Evolutionary conservation across 2,329 filamentous ascomycete species (phyloP), one percentile per base, ranked within the genome.

Genomic region (Fusarium ramigenum): DNA sequence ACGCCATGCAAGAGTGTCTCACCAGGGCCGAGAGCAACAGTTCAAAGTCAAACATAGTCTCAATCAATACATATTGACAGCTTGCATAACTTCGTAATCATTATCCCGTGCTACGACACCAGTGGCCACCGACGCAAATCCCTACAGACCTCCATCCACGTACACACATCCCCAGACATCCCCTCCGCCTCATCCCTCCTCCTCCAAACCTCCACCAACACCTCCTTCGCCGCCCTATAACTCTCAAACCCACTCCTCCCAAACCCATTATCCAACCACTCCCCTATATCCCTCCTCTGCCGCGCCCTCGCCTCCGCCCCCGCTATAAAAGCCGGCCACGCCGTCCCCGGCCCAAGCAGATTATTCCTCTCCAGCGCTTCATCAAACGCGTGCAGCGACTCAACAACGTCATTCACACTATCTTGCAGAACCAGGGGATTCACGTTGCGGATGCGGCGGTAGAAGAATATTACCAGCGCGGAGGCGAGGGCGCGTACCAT

Each of bases 81-180:
- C 16, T 9, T 37, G 36, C 30, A 65, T 58, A 19, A 47, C 23
- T 52, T 61, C 23, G 11, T 67, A 6, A 46, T 37, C 16, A 49
- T 43, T 44, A 42, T 1, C 5, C 7, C 1, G 25, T 44, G 25
- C 37, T 60, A 69, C 1, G 66, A 69, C 4, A 76, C 69, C 36
- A 76, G 58, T 1, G 73, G 74, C 74, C 74, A 76, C 3, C 74
- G 66, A 32, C 54, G 57, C 44, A 76, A 46, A 44, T 68, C 69
- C 42, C 71, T 72, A 60, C 74, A 76, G 5, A 76, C 72, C n/a
- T 76, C 73, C 66, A 76, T 72, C 74, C 74, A 76, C n/a, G 74
- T 76, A 32, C 66, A 74, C 5, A 63, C 59, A 39, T 75, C 71
- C 11, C 52, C 64, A 39, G 49, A 60, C 58, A 50, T 58, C 12